A percentile compares a stretch with the other conserved stretches of the same genome.
Evolutionary conservation across 306 rosid genomes (phyloP).

Genomic region (Cicer chorassanicum): DNA sequence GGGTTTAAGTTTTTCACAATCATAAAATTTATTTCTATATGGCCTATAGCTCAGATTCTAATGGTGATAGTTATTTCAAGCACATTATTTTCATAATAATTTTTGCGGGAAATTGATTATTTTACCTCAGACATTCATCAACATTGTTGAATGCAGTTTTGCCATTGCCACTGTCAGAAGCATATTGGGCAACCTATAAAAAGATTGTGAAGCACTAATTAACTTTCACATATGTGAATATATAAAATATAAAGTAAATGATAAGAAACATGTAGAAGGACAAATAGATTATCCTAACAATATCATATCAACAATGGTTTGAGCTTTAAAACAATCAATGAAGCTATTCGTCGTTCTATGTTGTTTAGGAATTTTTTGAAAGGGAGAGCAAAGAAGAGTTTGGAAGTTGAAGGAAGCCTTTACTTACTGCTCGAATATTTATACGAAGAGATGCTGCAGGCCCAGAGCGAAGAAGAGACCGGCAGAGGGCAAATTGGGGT

Average conservation of each 20-base stretch:
- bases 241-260: neutral
- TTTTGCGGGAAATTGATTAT: constrained; percentile 13
- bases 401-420: constrained; percentile 35
- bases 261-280: neutral
- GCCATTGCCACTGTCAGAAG: constrained; percentile 79
- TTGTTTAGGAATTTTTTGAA: constrained; percentile 14
- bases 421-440: constrained; percentile 83
- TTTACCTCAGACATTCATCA: constrained; percentile 87
- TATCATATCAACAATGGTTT: constrained; percentile 3
- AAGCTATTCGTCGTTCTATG: constrained; percentile 2
- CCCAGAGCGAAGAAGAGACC: constrained; percentile 84
- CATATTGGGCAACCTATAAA: constrained; percentile 84
- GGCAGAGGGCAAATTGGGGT: constrained; percentile 72
- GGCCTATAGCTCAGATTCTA: constrained; percentile 15
- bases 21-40: constrained; percentile 4
- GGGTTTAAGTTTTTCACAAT: constrained; percentile 36
- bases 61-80: neutral
- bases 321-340: constrained; percentile 25
- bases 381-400: constrained; percentile 19
- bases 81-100: neutral
- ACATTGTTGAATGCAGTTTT: constrained; percentile 65
- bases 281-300: constrained; percentile 20
- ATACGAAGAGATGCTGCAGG: constrained; percentile 89
- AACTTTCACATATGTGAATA: constrained; percentile 13
- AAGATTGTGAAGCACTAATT: constrained; percentile 39